Evolutionary conservation across 371 early-diverging fungal species (phyloP).

Genomic region (Syncephalastrum monosporum): DNA sequence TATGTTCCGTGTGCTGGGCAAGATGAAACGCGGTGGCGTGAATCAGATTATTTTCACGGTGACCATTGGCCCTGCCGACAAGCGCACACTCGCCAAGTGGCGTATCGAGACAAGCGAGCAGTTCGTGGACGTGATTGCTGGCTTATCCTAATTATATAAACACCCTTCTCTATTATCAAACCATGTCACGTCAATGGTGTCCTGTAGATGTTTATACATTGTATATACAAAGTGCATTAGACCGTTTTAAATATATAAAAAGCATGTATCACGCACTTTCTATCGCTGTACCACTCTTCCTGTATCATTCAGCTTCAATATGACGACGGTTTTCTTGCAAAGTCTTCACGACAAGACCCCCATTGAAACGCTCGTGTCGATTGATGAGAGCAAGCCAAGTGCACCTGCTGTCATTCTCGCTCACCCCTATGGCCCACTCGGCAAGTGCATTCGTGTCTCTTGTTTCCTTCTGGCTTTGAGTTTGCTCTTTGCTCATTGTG

Average conservation of each 20-base stretch:
- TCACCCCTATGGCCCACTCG: conserved; percentile 52
- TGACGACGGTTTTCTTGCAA: conserved; percentile 20
- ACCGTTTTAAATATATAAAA: no score
- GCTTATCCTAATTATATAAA: no score
- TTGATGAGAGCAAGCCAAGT: conserved; percentile 3
- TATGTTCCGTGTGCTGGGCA: conserved; percentile 68
- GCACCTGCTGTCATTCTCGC: conserved; percentile 36
- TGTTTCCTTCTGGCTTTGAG: not conserved
- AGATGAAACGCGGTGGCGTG: conserved; percentile 12
- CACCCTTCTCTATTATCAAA: no score
- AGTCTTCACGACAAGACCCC: conserved; percentile 20
- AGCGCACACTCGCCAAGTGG: conserved; percentile 83
- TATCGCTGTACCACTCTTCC: no score
- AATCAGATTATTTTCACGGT: conserved; percentile 51
- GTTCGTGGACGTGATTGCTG: conserved; percentile 28
- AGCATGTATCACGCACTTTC: not conserved
- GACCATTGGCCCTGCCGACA: conserved; percentile 75
- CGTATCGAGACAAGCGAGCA: conserved; percentile 60
- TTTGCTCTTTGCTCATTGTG: not conserved
- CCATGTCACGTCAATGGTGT: no score
- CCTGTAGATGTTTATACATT: no score
- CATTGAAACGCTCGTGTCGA: conserved; percentile 19
- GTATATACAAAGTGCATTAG: no score
- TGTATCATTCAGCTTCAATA: not conserved
- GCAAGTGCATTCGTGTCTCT: conserved; percentile 14